phyloP scores from a whole-genome alignment of 441 rosid genomes.

The Lepidium campestre region DNA sequence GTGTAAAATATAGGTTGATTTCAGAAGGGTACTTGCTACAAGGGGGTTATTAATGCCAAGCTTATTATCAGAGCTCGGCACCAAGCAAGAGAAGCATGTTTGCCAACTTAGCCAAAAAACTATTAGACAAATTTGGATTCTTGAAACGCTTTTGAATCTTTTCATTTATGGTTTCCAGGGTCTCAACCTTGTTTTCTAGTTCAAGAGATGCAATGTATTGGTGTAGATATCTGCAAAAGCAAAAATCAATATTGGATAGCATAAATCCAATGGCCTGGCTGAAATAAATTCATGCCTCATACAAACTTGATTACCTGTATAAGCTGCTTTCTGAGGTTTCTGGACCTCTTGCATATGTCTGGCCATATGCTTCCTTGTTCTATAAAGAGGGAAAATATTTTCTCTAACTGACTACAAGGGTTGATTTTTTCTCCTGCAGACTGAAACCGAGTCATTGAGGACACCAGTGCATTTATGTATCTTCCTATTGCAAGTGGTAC shows the following conservation, averaged over 20 bases:
- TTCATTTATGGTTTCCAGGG: slow-evolving; percentile 82
- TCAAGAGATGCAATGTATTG: slow-evolving; percentile 57
- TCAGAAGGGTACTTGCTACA: slow-evolving; percentile 54
- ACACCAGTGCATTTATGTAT: slow-evolving; percentile 66
- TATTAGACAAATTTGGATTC: slow-evolving; percentile 82
- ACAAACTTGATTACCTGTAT: slow-evolving; percentile 59
- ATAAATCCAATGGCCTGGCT: background rate
- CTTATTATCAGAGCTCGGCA: slow-evolving; percentile 69
- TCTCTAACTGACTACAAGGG: slow-evolving; percentile 68
- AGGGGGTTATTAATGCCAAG: slow-evolving; percentile 76
- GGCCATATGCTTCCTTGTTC: slow-evolving; percentile 97
- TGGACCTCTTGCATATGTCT: slow-evolving; percentile 63
- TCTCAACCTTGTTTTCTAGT: slow-evolving; percentile 72
- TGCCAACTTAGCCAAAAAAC: slow-evolving; percentile 79
- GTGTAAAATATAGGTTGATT: slow-evolving; percentile 61
- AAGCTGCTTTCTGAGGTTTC: slow-evolving; percentile 74
- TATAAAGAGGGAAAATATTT: slow-evolving; percentile 81
- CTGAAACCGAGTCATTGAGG: slow-evolving; percentile 54
- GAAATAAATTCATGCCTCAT: background rate
- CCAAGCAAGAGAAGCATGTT: slow-evolving; percentile 95
- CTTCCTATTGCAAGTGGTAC: slow-evolving; percentile 91
- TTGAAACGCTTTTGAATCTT: slow-evolving; percentile 89
- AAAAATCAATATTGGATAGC: background rate
- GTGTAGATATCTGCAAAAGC: slow-evolving; percentile 68
- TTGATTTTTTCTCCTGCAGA: slow-evolving; percentile 33